Evolutionary conservation across 257 asterid species (phyloP).

Genomic region (Solanum etuberosum): DNA sequence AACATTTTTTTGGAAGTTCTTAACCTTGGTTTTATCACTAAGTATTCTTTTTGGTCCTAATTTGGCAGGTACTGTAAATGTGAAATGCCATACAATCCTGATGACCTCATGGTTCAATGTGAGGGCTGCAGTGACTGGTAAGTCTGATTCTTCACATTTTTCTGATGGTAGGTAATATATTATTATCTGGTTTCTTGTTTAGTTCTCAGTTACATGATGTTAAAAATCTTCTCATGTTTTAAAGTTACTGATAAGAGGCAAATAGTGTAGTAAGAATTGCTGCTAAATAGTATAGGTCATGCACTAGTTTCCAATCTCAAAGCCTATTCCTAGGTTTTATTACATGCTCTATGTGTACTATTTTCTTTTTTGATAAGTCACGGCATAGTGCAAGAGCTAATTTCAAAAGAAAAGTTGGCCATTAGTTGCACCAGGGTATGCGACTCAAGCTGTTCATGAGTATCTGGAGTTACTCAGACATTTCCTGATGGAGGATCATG

Average conservation of each 20-base stretch:
- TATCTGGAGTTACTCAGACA: not conserved
- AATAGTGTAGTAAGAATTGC: not conserved
- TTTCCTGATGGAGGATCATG: not conserved
- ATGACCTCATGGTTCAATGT: slow-evolving; percentile 93
- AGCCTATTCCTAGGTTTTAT: not conserved
- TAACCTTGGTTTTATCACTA: not conserved
- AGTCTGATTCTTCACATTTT: slow-evolving; percentile 17
- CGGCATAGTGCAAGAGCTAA: not conserved
- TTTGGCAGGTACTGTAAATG: slow-evolving; percentile 80
- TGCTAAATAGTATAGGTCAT: not conserved
- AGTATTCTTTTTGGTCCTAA: slow-evolving; percentile 1
- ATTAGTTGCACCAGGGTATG: not conserved
- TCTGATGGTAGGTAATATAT: not conserved
- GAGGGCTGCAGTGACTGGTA: slow-evolving; percentile 93
- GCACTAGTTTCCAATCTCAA: not conserved
- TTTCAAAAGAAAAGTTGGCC: not conserved
- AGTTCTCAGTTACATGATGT: not conserved
- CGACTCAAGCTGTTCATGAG: not conserved
- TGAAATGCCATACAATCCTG: slow-evolving; percentile 98
- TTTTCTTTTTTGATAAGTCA: not conserved
- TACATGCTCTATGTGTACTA: not conserved
- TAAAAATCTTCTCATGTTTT: not conserved
- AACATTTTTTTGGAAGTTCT: not conserved
- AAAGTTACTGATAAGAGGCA: not conserved
- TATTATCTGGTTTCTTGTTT: not conserved